Percentiles rank a stretch among this genome's conserved stretches.
Conservation (phyloP, 495 filamentous ascomycete species). For the Daldinia loculata region DNA sequence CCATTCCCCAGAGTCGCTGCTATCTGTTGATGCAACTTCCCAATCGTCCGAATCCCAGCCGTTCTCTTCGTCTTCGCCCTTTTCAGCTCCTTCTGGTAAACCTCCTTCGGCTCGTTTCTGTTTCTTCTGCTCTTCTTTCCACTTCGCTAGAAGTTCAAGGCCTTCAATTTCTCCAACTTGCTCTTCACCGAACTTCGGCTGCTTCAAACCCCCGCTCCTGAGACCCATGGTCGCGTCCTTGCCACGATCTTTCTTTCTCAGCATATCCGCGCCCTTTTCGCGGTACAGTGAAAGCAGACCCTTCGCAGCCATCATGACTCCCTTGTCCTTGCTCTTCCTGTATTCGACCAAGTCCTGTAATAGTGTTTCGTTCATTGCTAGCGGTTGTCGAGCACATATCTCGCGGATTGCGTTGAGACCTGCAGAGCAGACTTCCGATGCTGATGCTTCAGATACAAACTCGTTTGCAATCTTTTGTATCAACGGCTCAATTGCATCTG, state of each 20-base stretch:
- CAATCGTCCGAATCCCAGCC: slow-evolving; percentile 81
- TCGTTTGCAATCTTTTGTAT: slow-evolving; percentile 96
- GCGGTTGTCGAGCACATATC: slow-evolving; percentile 87
- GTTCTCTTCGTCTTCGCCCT: slow-evolving; percentile 62
- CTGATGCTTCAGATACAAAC: slow-evolving; percentile 94
- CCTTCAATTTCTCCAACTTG: slow-evolving; percentile 87
- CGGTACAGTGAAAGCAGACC: slow-evolving; percentile 89
- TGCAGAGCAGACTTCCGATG: slow-evolving; percentile 88
- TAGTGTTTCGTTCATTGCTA: slow-evolving; percentile 94
- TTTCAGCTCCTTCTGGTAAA: slow-evolving; percentile 56
- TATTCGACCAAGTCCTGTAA: slow-evolving; percentile 98
- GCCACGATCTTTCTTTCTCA: slow-evolving; percentile 89
- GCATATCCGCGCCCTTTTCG: slow-evolving; percentile 86
- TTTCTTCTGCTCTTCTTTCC: slow-evolving; percentile 88
- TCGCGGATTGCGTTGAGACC: slow-evolving; percentile 96
- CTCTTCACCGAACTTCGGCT: slow-evolving; percentile 81
- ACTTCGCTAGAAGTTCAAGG: slow-evolving; percentile 87
- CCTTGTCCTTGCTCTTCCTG: slow-evolving; percentile 96
- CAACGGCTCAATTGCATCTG: slow-evolving; percentile 90
- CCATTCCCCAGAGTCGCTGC: slow-evolving; percentile 85
- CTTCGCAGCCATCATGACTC: slow-evolving; percentile 95
- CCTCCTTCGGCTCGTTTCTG: slow-evolving; percentile 74
- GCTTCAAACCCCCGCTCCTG: slow-evolving; percentile 71
- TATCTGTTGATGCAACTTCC: slow-evolving; percentile 84
- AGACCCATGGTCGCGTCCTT: slow-evolving; percentile 91